Base-by-base conservation (phyloP, 23 red algal species). In the Gracilaria vermiculophylla region DNA sequence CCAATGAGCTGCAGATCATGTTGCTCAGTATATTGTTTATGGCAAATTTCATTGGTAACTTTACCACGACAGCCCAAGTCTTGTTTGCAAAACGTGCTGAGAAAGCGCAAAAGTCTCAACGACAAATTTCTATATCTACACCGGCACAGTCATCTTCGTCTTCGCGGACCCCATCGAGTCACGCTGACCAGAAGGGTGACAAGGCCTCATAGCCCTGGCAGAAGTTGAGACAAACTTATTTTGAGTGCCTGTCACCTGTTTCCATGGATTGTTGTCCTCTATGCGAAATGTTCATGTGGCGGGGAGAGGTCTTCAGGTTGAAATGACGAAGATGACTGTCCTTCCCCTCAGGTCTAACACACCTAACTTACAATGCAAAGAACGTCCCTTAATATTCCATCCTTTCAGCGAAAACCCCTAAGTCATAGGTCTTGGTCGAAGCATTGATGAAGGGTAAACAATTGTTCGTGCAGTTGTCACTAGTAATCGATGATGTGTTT, bases 31-130 rank as follows among this genome's bases (percentile, higher is more conserved):
- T 88, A 17, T 65, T 90, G 0, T 93, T 83, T 51, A 73, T 92
- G 44, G 88, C 72, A 24, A 93, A 83, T n/a, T 97, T 97, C 83
- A 52, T 89, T 35, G 95, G 95, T 11, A 97, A 97, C 62, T 82
- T 94, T 62, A 70, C 75, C 24, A 97, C 81, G 8, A 97, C 95
- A 1, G 60, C 87, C 24, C 54, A 81, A 62, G 87, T 91, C 33
- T 15, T 97, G 33, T 58, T 85, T 20, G 89, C 86, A 31, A 97
- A 97, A 60, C 86, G 86, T 8, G 55, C 54, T 19, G 64, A 41
- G 13, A 40, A 24, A 16, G 31, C 13, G 36, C 78, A 82, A 3
- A 65, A 65, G 53, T 65, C 78, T 21, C 75, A 29, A n/a, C 53
- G n/a, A 39, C 51, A 29, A 60, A 24, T 13, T 31, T 5, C 48